Conservation (phyloP, 306 rosid species). For the Cyclanthera cordifolia region DNA sequence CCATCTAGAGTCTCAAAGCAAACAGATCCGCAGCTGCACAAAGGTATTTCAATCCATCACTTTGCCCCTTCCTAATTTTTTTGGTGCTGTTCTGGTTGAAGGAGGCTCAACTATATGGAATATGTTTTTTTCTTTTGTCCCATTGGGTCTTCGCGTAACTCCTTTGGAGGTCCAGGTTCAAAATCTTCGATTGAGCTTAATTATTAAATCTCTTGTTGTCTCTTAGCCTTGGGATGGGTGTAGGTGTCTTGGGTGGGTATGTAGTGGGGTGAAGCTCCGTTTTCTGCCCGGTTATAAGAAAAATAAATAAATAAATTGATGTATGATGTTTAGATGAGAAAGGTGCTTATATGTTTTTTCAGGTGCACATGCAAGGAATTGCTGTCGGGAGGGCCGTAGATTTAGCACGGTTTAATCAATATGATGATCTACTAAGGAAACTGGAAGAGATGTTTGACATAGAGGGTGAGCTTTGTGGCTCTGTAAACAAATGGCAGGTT, state of each 20-base stretch:
- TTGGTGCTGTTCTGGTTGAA: background rate
- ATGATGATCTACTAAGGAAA: conserved; percentile 66
- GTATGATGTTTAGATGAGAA: background rate
- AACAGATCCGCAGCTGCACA: conserved; percentile 93
- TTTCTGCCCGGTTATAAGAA: too few species aligned
- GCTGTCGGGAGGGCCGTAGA: conserved; percentile 99
- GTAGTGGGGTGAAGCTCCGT: too few species aligned
- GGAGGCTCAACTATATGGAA: background rate
- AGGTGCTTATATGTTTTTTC: conserved; percentile 3
- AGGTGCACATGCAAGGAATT: conserved; percentile 99
- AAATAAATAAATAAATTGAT: background rate
- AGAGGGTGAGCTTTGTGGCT: conserved; percentile 65
- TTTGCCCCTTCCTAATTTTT: background rate
- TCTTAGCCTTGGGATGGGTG: too few species aligned
- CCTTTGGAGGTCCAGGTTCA: too few species aligned
- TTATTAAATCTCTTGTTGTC: too few species aligned
- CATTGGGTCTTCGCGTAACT: too few species aligned
- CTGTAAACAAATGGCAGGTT: conserved; percentile 71
- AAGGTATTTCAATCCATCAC: conserved; percentile 40
- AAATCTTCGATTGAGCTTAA: too few species aligned
- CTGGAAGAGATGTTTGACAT: conserved; percentile 92
- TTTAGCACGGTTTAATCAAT: conserved; percentile 62
- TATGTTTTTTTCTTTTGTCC: too few species aligned
- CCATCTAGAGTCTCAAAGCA: conserved; percentile 70
- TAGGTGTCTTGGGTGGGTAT: too few species aligned